Evolutionary conservation across 169 alveolate species (phyloP).

Genomic region (Plasmodium inui): DNA sequence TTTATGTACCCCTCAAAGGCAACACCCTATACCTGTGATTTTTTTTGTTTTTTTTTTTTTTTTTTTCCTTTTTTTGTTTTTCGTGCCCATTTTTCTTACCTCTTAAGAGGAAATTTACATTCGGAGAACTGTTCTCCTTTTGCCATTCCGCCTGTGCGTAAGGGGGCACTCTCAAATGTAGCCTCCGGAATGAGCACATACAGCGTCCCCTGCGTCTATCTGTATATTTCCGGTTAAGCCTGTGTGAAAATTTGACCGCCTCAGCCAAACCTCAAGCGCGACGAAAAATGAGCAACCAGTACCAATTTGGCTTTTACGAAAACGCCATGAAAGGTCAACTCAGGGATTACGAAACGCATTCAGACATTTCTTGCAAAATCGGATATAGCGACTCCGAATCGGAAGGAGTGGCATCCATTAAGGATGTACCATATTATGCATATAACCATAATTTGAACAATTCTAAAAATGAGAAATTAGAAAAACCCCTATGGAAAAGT

Average conservation of each 20-base stretch:
- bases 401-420: slow-evolving; percentile 71
- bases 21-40: not conserved
- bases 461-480: slow-evolving; percentile 62
- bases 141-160: not conserved
- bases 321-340: slow-evolving; percentile 19
- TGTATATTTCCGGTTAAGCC: not conserved
- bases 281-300: slow-evolving; percentile 29
- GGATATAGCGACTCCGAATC: slow-evolving; percentile 75
- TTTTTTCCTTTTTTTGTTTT: not conserved
- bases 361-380: slow-evolving; percentile 66
- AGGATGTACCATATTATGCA: slow-evolving; percentile 59
- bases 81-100: not conserved
- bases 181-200: not conserved
- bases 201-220: not conserved
- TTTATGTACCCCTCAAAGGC: not conserved
- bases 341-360: slow-evolving; percentile 58
- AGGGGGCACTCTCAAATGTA: not conserved
- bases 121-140: not conserved
- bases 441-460: slow-evolving; percentile 13
- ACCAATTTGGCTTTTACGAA: slow-evolving; percentile 35
- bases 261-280: not conserved
- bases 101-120: not conserved
- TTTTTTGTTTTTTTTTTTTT: not conserved
- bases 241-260: not conserved
- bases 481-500: slow-evolving; percentile 72